Percentiles rank a stretch among this genome's conserved stretches.
Conservation (phyloP, 345 rosid species). For the Gossypium bickii region DNA sequence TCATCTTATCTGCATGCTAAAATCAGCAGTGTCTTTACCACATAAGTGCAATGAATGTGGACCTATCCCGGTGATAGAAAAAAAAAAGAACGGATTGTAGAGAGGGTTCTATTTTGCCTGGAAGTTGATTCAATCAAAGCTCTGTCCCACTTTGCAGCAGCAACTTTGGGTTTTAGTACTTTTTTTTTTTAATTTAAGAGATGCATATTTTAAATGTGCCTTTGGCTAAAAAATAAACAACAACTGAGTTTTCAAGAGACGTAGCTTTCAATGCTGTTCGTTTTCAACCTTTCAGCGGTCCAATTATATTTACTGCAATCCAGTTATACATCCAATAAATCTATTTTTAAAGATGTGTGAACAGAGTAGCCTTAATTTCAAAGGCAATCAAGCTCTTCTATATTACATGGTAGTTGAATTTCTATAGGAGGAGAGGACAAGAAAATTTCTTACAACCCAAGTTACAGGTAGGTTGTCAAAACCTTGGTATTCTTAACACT, state of each 20-base stretch:
- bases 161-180: constrained; percentile 9
- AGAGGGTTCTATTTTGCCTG: neutral
- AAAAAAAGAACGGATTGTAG: neutral
- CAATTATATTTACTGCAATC: neutral
- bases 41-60: constrained; percentile 5
- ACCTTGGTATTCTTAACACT: neutral
- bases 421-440: no score
- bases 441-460: neutral
- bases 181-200: neutral
- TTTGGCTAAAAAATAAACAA: neutral
- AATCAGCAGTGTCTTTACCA: neutral
- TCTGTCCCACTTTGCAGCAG: constrained; percentile 10
- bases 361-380: neutral
- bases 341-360: neutral
- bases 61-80: neutral
- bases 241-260: neutral
- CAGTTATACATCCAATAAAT: neutral
- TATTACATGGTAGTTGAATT: neutral
- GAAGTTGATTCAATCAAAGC: constrained; percentile 12
- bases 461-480: neutral
- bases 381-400: neutral
- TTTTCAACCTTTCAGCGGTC: neutral
- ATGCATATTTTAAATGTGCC: constrained; percentile 16
- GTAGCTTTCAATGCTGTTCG: constrained; percentile 5
- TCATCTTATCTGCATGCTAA: neutral